A percentile compares a stretch with the other conserved stretches of the same genome.
Evolutionary conservation across 352 stramenopile genomes (phyloP).

Genomic region (Globisporangium splendens): DNA sequence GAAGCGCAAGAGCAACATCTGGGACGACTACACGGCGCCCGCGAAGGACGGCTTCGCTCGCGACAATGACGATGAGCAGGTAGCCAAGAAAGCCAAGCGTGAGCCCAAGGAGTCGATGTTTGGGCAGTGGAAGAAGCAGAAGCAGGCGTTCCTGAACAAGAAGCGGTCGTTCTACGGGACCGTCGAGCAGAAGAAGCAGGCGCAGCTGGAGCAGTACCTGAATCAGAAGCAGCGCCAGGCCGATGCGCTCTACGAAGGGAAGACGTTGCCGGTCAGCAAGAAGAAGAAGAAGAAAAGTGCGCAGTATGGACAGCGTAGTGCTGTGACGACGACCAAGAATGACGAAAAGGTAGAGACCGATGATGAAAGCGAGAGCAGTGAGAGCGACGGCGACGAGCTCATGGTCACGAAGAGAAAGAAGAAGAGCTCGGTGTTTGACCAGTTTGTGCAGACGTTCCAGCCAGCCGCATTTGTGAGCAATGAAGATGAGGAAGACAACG

Average conservation of each 20-base stretch:
- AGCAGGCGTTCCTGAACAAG: conserved; percentile 42
- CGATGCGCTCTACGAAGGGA: conserved; percentile 40
- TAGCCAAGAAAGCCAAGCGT: conserved; percentile 19
- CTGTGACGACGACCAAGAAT: not conserved
- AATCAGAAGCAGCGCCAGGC: conserved; percentile 26
- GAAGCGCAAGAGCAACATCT: conserved; percentile 51
- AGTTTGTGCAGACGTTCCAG: conserved; percentile 73
- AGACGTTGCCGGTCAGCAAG: conserved; percentile 1
- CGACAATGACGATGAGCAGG: conserved; percentile 11
- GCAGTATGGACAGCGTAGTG: not conserved
- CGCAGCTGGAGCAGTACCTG: conserved; percentile 38
- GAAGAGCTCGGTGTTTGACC: conserved; percentile 50
- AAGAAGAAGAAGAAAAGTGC: conserved; percentile 13
- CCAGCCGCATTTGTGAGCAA: conserved; percentile 8
- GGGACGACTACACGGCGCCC: conserved; percentile 33
- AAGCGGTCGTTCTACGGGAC: conserved; percentile 37
- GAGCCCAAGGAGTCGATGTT: conserved; percentile 53
- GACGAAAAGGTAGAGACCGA: conserved; percentile 3
- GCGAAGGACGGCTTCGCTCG: conserved; percentile 8
- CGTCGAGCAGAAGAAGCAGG: conserved; percentile 45
- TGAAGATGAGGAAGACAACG: conserved; percentile 3
- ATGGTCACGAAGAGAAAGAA: conserved; percentile 16
- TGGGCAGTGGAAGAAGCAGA: conserved; percentile 69
- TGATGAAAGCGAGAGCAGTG: conserved; percentile 5
- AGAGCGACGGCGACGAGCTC: conserved; percentile 18